Evolutionary conservation across 129 eudicot genomes (phyloP), one percentile per base, ranked within the genome.

Genomic region (Centrapalus pauciflorus): DNA sequence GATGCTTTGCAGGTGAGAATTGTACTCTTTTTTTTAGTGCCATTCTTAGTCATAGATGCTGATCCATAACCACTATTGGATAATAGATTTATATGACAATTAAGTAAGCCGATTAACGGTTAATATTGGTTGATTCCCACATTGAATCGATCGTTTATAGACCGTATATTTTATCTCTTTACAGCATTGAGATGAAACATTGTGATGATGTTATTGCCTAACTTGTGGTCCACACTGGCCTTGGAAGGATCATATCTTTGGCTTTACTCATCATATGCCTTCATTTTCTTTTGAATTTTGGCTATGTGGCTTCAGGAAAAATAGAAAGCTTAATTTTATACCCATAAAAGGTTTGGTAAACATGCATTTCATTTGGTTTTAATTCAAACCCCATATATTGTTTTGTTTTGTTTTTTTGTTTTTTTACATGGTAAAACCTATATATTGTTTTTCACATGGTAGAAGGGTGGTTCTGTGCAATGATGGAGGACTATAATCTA

Each of bases 161-260:
- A 27, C 35, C 61, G 4, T 4, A 27, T 55, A 5, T 26, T 55
- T 25, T 27, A n/a, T n/a, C n/a, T n/a, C n/a, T n/a, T n/a, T n/a
- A n/a, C 4, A 7, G 28, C n/a, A 61, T 10, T 37, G 6, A 26
- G 20, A 24, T 7, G 24, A 62, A 5, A 38, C 23, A 28, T 5
- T 6, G 33, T 40, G 68, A 23, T 41, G n/a, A 24, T 16, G 35
- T 62, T 33, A 24, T 21, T 40, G 20, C 68, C 21, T n/a, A 37
- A 49, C 20, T 32, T 32, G 59, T 65, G 61, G 67, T 49, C 71
- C n/a, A n/a, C n/a, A n/a, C n/a, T n/a, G n/a, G n/a, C n/a, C 71
- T 29, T 49, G 2, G 59, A 14, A 32, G 38, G 50, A 20, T n/a
- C n/a, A n/a, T n/a, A n/a, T 56, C 35, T 55, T 37, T 68, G 52